Base-by-base conservation (phyloP, 2,329 filamentous ascomycete genomes). In the Botrytis squamosa region DNA sequence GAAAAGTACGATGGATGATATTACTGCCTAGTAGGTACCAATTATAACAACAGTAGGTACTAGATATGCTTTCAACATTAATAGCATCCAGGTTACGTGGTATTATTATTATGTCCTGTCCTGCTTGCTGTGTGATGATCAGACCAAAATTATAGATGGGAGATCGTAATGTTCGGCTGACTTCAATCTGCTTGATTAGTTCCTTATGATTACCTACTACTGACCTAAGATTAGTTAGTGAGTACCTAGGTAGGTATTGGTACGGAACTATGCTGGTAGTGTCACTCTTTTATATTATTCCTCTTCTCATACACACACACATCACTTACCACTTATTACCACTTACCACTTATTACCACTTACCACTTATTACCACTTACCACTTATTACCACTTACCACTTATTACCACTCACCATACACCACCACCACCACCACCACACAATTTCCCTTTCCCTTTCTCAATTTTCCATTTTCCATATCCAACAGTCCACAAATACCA, bases 81-180 rank as follows among this genome's bases (percentile, higher is more conserved):
- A 44, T 44, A 18, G 18, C 18, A 44, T 44, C 16, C 14, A 44
- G 42, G 14, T 44, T 44, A 0, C 42, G 4, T 6, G 42, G 42
- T 44, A 44, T 1, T 7, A 44, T 44, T 44, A 33, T 29, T 29
- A 29, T 29, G 29, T 29, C 29, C 29, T 33, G 33, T 44, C 16
- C 42, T 18, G 42, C 42, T 18, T 44, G 42, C 42, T 18, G 18
- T 20, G 20, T 20, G 44, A 22, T 22, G 44, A 46, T 46, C 44
- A 46, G 44, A 12, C 46, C 14, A 52, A 52, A 52, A 52, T n/a
- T 16, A 14, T n/a, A n/a, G 60, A 40, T 62, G 59, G 59, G 36
- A 40, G 59, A 62, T 62, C 22, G 59, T n/a, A 40, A 62, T 62
- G 59, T 62, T 62, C 59, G 59, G 59, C 59, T 62, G 59, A 38